These are phyloP conservation scores for Populus nigra DNA, from an alignment of 345 rosid species.

Conservation along the genomic window DNA sequence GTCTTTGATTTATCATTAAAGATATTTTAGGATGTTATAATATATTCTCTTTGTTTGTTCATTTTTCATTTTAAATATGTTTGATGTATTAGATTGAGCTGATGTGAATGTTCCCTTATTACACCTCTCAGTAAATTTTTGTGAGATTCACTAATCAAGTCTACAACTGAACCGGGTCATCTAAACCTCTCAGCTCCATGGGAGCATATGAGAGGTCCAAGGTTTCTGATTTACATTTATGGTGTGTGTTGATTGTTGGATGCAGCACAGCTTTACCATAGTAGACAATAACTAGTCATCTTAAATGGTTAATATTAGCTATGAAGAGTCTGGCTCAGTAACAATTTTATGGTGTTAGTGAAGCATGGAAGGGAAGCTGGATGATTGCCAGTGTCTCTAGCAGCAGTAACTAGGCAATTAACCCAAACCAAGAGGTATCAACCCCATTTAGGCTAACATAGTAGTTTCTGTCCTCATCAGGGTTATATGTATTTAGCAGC, in stretches of 20 bases:
- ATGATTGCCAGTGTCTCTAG: neutral
- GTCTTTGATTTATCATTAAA: conserved; percentile 2
- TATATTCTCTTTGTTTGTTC: neutral
- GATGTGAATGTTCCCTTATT: neutral
- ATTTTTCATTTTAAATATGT: neutral
- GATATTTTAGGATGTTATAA: neutral
- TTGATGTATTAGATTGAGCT: neutral
- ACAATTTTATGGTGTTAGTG: neutral
- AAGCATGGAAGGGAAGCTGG: no score
- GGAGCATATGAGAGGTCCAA: no score
- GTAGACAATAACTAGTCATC: neutral
- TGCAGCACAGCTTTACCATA: neutral
- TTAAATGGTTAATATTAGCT: neutral
- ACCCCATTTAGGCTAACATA: no score
- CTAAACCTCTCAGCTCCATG: no score
- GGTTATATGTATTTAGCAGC: no score
- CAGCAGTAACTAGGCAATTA: neutral
- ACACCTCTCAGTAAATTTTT: neutral
- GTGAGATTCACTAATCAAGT: neutral
- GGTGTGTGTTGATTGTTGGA: neutral
- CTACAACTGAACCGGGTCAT: no score
- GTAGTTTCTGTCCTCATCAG: no score
- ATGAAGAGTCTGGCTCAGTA: neutral
- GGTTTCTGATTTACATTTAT: neutral
- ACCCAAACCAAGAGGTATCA: no score